These are phyloP conservation scores for Coniosporium tulheliwenetii DNA, from an alignment of 2,329 filamentous ascomycete genomes.

Conservation along the genomic window DNA sequence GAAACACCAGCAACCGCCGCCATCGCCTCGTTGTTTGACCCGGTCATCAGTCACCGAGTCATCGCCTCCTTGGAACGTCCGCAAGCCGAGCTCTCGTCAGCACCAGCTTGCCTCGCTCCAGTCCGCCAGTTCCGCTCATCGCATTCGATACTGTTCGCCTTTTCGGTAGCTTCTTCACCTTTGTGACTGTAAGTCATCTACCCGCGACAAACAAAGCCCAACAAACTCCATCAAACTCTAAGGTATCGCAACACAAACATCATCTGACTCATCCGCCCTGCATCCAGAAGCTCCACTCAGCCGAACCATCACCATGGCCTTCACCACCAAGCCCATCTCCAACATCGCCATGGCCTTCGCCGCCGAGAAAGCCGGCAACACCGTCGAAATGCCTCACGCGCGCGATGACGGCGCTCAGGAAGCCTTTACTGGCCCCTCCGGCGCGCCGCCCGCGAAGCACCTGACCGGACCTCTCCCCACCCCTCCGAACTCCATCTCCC, in stretches of 20 bases:
- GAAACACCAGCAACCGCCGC: too few relatives aligned
- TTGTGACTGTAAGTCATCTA: not conserved
- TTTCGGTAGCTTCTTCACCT: not conserved
- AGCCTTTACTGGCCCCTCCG: conserved; percentile 2
- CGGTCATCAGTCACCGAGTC: not conserved
- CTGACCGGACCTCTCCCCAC: conserved; percentile 51
- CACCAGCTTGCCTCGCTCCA: too few relatives aligned
- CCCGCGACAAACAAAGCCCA: not conserved
- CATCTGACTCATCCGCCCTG: conserved; percentile 4
- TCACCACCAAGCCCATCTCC: conserved; percentile 19
- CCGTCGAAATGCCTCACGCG: conserved; percentile 12
- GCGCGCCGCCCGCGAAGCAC: conserved; percentile 13
- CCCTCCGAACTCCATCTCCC: conserved; percentile 90
- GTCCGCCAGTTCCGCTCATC: too few relatives aligned
- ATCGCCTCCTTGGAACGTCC: not conserved
- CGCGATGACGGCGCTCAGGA: conserved; percentile 12
- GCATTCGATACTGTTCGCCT: not conserved
- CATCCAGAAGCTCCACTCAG: conserved; percentile 1
- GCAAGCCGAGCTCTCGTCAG: too few relatives aligned
- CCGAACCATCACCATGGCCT: conserved; percentile 16
- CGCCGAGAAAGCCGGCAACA: conserved; percentile 4
- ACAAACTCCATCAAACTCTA: not conserved
- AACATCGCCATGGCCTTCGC: conserved; percentile 24
- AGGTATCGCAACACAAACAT: not conserved
- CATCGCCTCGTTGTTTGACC: not conserved